Base-by-base conservation (phyloP, 2,329 filamentous ascomycete species). In the Stagonosporopsis chrysanthemi region DNA sequence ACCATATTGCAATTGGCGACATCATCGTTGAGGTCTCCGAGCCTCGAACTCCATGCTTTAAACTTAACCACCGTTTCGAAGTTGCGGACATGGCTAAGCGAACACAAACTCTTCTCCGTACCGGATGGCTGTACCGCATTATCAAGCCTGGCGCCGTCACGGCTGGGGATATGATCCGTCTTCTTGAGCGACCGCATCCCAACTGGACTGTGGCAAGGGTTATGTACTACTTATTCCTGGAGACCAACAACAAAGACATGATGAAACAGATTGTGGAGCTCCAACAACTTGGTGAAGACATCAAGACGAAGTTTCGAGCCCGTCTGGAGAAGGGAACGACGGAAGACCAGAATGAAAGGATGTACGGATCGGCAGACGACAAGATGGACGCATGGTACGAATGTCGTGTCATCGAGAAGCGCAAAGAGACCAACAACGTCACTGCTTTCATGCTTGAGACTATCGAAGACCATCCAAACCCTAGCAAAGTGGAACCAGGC, bases 61-160 rank as follows among this genome's bases (percentile, higher is more conserved):
- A 89, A 68, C 80, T 90, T 8, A 90, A 89, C 68, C 86, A 89
- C 64, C 84, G 87, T 1, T 90, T 90, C 70, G 80, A 83, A 31
- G 75, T 88, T 9, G 85, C 84, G 64, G 83, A 86, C 58, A 88
- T 89, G 72, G 84, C 86, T 4, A 82, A 82, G 0, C 77, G 80
- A 19, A 84, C 85, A 0, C 87, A 84, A 73, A 79, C 81, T 59
- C 77, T 77, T 2, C 83, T 83, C 55, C 81, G 86, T 1, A 88
- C 86, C 0, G 87, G 87, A 0, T 90, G 86, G 87, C 84, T 88
- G 68, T 89, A 88, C 62, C 82, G 86, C 2, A 83, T 90, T 1
- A 67, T 89, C 15, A 75, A 77, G 2, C 80, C 83, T 29, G 87
- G 88, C 0, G 75, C 68, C 0, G 81, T 90, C 39, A 71, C 78